Evolutionary conservation across 352 stramenopile genomes (phyloP).

Genomic region (Poterioochromonas sp.): DNA sequence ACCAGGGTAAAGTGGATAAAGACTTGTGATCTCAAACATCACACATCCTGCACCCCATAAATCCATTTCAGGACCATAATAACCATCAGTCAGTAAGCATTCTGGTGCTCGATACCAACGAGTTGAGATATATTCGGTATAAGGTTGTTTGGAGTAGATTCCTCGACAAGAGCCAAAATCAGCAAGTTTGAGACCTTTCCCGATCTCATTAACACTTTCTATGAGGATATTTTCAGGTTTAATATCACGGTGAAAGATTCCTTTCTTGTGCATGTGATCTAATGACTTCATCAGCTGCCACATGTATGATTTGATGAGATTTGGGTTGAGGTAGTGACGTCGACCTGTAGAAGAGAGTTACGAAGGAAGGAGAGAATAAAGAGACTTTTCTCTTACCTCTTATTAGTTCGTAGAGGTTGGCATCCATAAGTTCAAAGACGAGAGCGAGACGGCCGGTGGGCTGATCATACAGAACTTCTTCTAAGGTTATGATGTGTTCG

Average conservation of each 20-base stretch:
- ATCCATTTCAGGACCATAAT: constrained; percentile 90
- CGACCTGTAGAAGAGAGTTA: constrained; percentile 39
- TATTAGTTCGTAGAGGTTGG: constrained; percentile 92
- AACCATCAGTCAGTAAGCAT: constrained; percentile 84
- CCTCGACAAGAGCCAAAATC: constrained; percentile 87
- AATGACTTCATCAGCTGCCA: constrained; percentile 87
- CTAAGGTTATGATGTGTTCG: constrained; percentile 84
- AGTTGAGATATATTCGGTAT: constrained; percentile 93
- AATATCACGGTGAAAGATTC: constrained; percentile 92
- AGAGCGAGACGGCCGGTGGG: constrained; percentile 77
- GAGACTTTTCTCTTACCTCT: constrained; percentile 46
- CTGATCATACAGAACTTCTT: constrained; percentile 85
- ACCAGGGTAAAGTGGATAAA: constrained; percentile 86
- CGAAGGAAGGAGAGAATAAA: background rate
- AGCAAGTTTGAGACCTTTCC: constrained; percentile 65
- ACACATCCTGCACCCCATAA: constrained; percentile 88
- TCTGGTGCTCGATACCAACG: constrained; percentile 87
- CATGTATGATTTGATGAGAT: constrained; percentile 59
- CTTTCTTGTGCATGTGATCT: constrained; percentile 90
- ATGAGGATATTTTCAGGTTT: constrained; percentile 92
- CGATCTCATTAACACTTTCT: constrained; percentile 54
- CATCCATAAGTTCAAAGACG: constrained; percentile 92
- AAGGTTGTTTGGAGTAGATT: constrained; percentile 88
- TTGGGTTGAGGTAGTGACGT: constrained; percentile 65
- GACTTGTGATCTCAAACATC: constrained; percentile 82